Percentiles rank a stretch among this genome's conserved stretches.
phyloP scores from a whole-genome alignment of 2,329 filamentous ascomycete genomes.

The Neonectria coccinea region DNA sequence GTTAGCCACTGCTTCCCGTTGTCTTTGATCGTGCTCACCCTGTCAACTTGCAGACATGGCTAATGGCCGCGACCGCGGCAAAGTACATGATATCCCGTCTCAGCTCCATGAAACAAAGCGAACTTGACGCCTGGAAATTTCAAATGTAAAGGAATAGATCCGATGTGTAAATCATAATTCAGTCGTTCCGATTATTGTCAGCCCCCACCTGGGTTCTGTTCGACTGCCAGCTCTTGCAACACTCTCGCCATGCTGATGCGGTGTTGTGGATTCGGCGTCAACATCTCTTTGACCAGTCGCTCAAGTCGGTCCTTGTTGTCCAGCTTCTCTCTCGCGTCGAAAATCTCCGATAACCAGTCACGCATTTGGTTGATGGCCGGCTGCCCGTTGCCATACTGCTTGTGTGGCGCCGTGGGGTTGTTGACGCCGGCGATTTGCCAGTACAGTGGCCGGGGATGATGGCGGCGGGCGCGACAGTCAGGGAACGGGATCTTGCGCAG shows the following conservation, averaged over 20 bases:
- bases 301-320: conserved; percentile 62
- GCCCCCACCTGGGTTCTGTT: conserved; percentile 33
- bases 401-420: conserved; percentile 49
- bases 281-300: conserved; percentile 65
- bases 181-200: conserved; percentile 21
- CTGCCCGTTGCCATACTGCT: conserved; percentile 53
- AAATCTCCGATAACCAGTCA: conserved; percentile 66
- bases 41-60: conserved; percentile 31
- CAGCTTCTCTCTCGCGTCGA: conserved; percentile 60
- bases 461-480: conserved; percentile 61
- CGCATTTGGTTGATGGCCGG: conserved; percentile 65
- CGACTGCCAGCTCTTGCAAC: conserved; percentile 56
- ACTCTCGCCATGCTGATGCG: conserved; percentile 67
- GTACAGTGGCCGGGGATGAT: conserved; percentile 64
- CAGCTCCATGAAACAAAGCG: conserved; percentile 29
- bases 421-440: conserved; percentile 71
- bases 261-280: conserved; percentile 62
- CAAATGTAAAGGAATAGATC: conserved; percentile 23
- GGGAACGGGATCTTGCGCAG: conserved; percentile 67
- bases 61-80: conserved; percentile 21
- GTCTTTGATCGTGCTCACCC: conserved; percentile 31
- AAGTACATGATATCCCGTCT: conserved; percentile 29
- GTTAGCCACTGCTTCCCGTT: conserved; percentile 23
- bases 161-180: conserved; percentile 23
- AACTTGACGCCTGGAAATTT: conserved; percentile 19